Evolutionary conservation across 2,329 filamentous ascomycete species (phyloP).

Genomic region (Verticillium nubilum): DNA sequence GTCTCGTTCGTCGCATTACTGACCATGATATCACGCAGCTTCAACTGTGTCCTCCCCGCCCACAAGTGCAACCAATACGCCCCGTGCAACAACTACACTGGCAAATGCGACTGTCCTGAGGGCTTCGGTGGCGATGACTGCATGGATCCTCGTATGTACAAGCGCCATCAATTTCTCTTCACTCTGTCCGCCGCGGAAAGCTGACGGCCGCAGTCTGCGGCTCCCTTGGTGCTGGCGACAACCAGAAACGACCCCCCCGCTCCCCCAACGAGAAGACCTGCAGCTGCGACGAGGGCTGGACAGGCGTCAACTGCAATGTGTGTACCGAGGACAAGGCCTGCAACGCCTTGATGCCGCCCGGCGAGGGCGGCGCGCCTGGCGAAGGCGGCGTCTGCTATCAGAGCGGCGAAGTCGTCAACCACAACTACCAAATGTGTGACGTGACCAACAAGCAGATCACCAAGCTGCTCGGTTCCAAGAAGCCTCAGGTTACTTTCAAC

Average conservation of each 20-base stretch:
- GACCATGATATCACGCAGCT: conserved; percentile 48
- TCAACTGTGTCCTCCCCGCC: conserved; percentile 94
- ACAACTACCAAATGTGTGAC: conserved; percentile 97
- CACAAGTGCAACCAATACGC: conserved; percentile 90
- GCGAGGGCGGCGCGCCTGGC: conserved; percentile 68
- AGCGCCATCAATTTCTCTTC: not conserved
- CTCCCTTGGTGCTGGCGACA: conserved; percentile 72
- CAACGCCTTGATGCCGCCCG: conserved; percentile 78
- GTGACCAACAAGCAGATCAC: conserved; percentile 95
- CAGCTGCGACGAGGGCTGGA: conserved; percentile 89
- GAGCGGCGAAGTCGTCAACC: conserved; percentile 81
- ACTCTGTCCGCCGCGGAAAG: not conserved
- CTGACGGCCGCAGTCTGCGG: conserved; percentile 61
- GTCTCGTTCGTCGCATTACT: conserved; percentile 15
- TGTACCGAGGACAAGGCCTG: conserved; percentile 81
- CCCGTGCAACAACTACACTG: conserved; percentile 81
- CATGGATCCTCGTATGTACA: conserved; percentile 64
- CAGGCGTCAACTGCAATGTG: conserved; percentile 96
- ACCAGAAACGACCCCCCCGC: conserved; percentile 76
- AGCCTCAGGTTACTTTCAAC: conserved; percentile 90
- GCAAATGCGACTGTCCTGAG: conserved; percentile 85
- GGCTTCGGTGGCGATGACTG: conserved; percentile 96
- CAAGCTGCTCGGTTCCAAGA: conserved; percentile 75
- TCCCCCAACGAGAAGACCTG: conserved; percentile 56
- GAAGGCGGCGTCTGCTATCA: conserved; percentile 88